phyloP scores from a whole-genome alignment of 768 basidiomycete species.

The Asterophora parasitica region DNA sequence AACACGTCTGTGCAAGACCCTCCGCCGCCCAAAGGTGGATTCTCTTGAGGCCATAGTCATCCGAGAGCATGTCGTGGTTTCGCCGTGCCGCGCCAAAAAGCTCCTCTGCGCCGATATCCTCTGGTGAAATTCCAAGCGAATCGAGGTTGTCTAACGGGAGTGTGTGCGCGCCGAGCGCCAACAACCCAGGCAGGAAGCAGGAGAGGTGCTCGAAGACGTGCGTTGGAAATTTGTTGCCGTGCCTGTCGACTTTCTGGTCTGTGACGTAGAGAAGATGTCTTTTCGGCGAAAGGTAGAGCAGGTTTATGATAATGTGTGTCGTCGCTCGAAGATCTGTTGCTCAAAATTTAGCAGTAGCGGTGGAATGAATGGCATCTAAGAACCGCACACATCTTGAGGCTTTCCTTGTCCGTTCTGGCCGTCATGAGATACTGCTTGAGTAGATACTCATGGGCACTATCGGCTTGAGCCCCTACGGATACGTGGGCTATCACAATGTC shows the following conservation, averaged over 20 bases:
- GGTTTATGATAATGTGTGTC: constrained; percentile 54
- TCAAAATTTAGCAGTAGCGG: not conserved
- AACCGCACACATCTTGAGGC: constrained; percentile 61
- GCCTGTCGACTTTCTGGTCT: constrained; percentile 33
- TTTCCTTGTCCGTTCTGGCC: constrained; percentile 52
- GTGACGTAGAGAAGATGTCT: constrained; percentile 69
- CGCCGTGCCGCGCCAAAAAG: constrained; percentile 30
- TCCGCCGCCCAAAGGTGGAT: constrained; percentile 73
- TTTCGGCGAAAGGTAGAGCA: constrained; percentile 63
- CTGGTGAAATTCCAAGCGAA: constrained; percentile 41
- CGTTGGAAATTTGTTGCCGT: constrained; percentile 29
- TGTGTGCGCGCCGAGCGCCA: constrained; percentile 65
- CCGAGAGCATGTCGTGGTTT: constrained; percentile 32
- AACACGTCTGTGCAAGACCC: constrained; percentile 70
- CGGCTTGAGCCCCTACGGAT: constrained; percentile 63
- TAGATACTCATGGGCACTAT: constrained; percentile 76
- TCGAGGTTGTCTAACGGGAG: constrained; percentile 53
- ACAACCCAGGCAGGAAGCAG: constrained; percentile 72
- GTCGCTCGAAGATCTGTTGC: constrained; percentile 55
- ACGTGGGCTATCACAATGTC: constrained; percentile 30
- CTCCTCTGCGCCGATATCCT: constrained; percentile 34
- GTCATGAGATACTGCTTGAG: constrained; percentile 71
- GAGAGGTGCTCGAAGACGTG: constrained; percentile 69
- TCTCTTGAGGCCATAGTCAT: constrained; percentile 47
- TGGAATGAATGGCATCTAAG: not conserved